Base-by-base conservation (phyloP, 1,284 basidiomycete genomes). In the Thecaphora thlaspeos region DNA sequence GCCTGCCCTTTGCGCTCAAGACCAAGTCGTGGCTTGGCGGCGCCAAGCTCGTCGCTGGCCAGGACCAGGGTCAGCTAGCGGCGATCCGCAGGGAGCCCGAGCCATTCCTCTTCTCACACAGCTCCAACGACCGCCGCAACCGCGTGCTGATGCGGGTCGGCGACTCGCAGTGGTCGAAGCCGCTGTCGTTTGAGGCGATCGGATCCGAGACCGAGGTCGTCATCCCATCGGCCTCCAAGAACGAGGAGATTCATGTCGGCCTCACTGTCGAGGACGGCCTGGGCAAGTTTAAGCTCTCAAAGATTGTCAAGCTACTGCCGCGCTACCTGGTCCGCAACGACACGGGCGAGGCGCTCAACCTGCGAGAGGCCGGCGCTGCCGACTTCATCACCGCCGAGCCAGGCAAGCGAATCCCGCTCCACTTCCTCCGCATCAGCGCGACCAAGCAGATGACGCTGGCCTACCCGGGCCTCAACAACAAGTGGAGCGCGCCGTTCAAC, bases 231-330 rank as follows among this genome's bases (percentile, higher is more conserved):
- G 81, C 84, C 42, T 82, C 82, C 34, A 84, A 84, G 51, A 81
- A 84, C n/a, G 87, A 88, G 46, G 89, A 93, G 76, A 84, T 88
- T 57, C 90, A 93, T 71, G 80, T 91, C 34, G 95, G 95, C 7
- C 75, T 99, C 46, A 94, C 91, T 4, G 96, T 95, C 84, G 84
- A 86, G 19, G 93, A 96, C 77, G 94, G 94, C 4, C 81, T 88
- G 23, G 95, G 95, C 39, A 76, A 83, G 82, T 98, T 97, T 80
- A 96, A 97, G 78, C 81, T 98, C 43, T 88, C 88, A 24, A 97
- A 97, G 80, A 89, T 97, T 61, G 87, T 98, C 71, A 95, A 90
- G 1, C 81, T 98, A 37, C 83, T 88, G 7, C 95, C 95, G 14
- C 85, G 94, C 24, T 98, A 94, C 81, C 81, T 97, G 59, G 80